A percentile compares a stretch with the other conserved stretches of the same genome.
Evolutionary conservation across 1,139 yeast species (phyloP).

Genomic region (Insectozyma bohioensis): DNA sequence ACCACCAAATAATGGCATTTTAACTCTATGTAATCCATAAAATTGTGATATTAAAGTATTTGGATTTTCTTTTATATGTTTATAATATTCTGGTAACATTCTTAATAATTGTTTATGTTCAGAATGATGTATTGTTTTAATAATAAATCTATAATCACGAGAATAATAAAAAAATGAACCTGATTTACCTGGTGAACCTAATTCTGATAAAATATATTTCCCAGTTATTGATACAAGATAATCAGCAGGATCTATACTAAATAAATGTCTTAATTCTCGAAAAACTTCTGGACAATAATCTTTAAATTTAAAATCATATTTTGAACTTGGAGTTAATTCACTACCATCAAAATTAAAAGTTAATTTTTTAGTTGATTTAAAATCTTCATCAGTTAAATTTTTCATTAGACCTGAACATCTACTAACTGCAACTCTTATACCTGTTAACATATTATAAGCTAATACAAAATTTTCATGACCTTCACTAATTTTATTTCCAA

Average conservation of each 20-base stretch:
- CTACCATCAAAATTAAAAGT: constrained; percentile 88
- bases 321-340: constrained; percentile 87
- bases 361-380: constrained; percentile 68
- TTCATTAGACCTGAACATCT: constrained; percentile 86
- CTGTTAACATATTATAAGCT: constrained; percentile 97
- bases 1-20: constrained; percentile 56
- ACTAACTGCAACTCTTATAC: constrained; percentile 92
- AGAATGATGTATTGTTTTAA: constrained; percentile 91
- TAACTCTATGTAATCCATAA: constrained; percentile 92
- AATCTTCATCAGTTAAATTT: constrained; percentile 69
- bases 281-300: constrained; percentile 96
- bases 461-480: constrained; percentile 92
- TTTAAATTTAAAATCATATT: constrained; percentile 93
- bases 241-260: constrained; percentile 94
- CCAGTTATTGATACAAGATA: constrained; percentile 90
- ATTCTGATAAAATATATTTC: constrained; percentile 85
- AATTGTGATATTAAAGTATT: constrained; percentile 89
- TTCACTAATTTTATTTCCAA: constrained; percentile 81
- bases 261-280: constrained; percentile 73
- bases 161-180: constrained; percentile 96
- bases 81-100: constrained; percentile 73
- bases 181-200: constrained; percentile 95
- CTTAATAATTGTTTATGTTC: constrained; percentile 84
- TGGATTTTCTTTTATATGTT: constrained; percentile 81
- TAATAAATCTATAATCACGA: constrained; percentile 88